Conservation (phyloP, 2,329 filamentous ascomycete genomes). For the Cladophialophora yegresii region DNA sequence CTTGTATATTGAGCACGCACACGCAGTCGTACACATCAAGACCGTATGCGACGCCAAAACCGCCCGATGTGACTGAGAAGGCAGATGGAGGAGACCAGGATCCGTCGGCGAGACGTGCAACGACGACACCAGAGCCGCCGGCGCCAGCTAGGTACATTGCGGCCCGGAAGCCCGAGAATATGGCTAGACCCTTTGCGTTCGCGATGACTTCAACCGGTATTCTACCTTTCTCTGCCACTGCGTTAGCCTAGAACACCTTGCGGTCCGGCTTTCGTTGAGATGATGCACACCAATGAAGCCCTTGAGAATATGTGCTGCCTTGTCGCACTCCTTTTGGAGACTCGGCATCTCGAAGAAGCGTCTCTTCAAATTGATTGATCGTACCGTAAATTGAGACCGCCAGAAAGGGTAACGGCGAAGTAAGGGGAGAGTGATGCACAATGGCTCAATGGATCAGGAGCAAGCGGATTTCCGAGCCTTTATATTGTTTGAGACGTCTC, state of each 20-base stretch:
- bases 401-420: neutral
- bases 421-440: neutral
- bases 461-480: neutral
- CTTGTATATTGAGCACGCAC: conserved; percentile 29
- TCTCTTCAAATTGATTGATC: neutral
- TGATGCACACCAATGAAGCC: conserved; percentile 22
- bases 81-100: conserved; percentile 25
- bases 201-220: conserved; percentile 27
- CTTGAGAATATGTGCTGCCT: conserved; percentile 28
- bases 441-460: neutral
- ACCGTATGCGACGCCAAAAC: conserved; percentile 22
- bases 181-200: conserved; percentile 26
- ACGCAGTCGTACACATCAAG: conserved; percentile 28
- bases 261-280: neutral
- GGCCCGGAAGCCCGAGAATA: conserved; percentile 26
- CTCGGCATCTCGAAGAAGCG: neutral
- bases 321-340: conserved; percentile 26
- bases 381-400: neutral
- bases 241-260: conserved; percentile 1
- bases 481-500: neutral
- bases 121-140: conserved; percentile 24
- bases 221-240: conserved; percentile 13
- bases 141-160: conserved; percentile 30
- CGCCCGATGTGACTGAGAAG: conserved; percentile 20
- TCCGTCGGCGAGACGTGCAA: conserved; percentile 28